A percentile compares a stretch with the other conserved stretches of the same genome.
These are phyloP conservation scores for Sarocladium kiliense DNA, from an alignment of 2,329 filamentous ascomycete genomes.

Conservation along the genomic window DNA sequence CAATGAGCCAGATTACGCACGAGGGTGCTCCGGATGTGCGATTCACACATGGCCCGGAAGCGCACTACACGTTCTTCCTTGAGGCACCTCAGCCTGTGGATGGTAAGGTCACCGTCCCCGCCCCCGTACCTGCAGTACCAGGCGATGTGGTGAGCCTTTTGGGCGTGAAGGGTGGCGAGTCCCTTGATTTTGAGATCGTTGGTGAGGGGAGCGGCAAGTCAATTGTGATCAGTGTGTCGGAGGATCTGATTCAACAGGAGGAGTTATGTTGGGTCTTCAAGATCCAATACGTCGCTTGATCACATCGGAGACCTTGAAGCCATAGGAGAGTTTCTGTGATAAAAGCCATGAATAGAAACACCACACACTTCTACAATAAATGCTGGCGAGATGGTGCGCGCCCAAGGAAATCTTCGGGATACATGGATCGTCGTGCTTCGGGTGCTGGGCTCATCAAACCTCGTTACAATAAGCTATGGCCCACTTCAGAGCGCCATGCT, in stretches of 20 bases:
- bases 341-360: too few species aligned
- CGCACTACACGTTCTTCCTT: conserved; percentile 3
- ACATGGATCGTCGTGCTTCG: too few species aligned
- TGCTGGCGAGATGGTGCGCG: too few species aligned
- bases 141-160: conserved; percentile 8
- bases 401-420: too few species aligned
- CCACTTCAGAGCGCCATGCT: too few species aligned
- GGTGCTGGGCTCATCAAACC: too few species aligned
- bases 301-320: too few species aligned
- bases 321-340: too few species aligned
- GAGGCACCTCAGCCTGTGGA: neutral
- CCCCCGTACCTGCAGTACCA: conserved; percentile 2
- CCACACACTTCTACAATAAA: too few species aligned
- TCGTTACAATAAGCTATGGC: too few species aligned
- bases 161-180: conserved; percentile 7
- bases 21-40: neutral
- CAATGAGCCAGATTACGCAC: conserved; percentile 2
- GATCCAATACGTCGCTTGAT: conserved; percentile 9
- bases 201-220: neutral
- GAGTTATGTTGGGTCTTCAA: conserved; percentile 12
- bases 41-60: neutral
- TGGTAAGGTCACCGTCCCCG: conserved; percentile 1
- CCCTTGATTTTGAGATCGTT: neutral
- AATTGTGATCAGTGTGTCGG: conserved; percentile 4
- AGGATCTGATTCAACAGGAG: conserved; percentile 7